phyloP scores from a whole-genome alignment of 2,329 filamentous ascomycete species.

The Ophiostoma ulmi region DNA sequence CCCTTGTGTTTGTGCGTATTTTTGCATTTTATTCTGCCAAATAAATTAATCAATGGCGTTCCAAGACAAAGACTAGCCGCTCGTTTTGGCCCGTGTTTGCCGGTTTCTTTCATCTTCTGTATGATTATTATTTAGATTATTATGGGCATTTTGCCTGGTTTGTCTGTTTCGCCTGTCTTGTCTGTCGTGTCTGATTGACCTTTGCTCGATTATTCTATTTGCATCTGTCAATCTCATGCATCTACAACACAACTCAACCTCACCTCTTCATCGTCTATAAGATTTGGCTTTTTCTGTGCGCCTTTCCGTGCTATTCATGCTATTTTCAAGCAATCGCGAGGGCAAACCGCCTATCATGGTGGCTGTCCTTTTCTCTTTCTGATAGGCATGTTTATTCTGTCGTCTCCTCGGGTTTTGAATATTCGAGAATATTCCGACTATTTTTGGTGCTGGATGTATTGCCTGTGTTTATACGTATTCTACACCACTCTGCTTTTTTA shows the following conservation, averaged over 20 bases:
- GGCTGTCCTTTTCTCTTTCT: neutral
- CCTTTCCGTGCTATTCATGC: neutral
- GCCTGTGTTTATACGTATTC: neutral
- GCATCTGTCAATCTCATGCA: conserved; percentile 8
- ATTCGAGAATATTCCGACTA: too few species aligned
- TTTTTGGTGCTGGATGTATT: neutral
- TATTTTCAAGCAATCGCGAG: neutral
- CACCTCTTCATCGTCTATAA: neutral
- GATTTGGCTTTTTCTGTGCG: neutral
- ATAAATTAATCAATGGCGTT: neutral
- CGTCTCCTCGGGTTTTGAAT: neutral
- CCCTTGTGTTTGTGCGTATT: neutral
- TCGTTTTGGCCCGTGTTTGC: conserved; percentile 3
- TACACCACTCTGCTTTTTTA: too few species aligned
- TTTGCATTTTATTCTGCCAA: neutral
- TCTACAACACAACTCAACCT: neutral
- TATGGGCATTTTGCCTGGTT: too few species aligned
- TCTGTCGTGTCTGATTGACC: too few species aligned
- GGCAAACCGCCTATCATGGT: neutral
- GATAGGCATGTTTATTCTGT: neutral
- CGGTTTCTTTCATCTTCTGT: neutral
- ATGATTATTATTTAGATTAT: too few species aligned
- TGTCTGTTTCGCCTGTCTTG: neutral
- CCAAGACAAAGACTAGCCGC: neutral
- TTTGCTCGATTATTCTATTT: neutral